phyloP scores from a whole-genome alignment of 805 yeast genomes.

The Saturnispora serradocipensis region DNA sequence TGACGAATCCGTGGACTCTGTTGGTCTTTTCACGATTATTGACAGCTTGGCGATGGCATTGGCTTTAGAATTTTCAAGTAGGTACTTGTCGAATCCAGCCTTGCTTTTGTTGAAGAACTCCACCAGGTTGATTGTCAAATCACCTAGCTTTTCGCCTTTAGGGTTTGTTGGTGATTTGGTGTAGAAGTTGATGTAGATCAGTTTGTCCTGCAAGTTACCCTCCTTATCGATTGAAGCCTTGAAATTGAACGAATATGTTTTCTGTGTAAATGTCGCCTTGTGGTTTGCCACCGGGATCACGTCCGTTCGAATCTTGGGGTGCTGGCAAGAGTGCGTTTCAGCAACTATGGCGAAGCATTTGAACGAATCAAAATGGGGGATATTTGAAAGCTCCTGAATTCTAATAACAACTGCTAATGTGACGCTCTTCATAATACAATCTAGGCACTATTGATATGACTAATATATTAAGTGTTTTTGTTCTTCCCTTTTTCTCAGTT shows the following conservation, averaged over 20 bases:
- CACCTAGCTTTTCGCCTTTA: conserved; percentile 49
- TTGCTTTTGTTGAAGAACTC: conserved; percentile 55
- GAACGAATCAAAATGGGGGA: conserved; percentile 3
- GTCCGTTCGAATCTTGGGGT: conserved; percentile 19
- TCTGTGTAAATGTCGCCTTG: conserved; percentile 37
- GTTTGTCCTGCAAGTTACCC: conserved; percentile 35
- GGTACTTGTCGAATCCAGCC: conserved; percentile 39
- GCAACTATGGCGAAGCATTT: background rate
- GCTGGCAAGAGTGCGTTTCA: background rate
- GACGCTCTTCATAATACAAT: background rate
- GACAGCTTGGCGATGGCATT: conserved; percentile 68
- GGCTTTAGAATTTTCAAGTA: conserved; percentile 70
- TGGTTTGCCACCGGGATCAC: conserved; percentile 37
- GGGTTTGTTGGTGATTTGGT: conserved; percentile 25
- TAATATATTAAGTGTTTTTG: too few relatives aligned
- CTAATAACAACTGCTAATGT: background rate
- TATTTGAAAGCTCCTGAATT: background rate
- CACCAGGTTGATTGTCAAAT: conserved; percentile 54
- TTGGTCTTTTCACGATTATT: conserved; percentile 25
- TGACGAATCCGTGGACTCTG: background rate
- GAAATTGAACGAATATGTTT: conserved; percentile 30
- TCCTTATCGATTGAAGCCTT: conserved; percentile 26
- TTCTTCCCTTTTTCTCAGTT: too few relatives aligned
- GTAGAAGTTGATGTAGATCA: conserved; percentile 31
- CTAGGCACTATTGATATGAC: too few relatives aligned